A percentile compares a stretch with the other conserved stretches of the same genome.
Evolutionary conservation across 1,284 basidiomycete genomes (phyloP).

Genomic region (Austropuccinia psidii): DNA sequence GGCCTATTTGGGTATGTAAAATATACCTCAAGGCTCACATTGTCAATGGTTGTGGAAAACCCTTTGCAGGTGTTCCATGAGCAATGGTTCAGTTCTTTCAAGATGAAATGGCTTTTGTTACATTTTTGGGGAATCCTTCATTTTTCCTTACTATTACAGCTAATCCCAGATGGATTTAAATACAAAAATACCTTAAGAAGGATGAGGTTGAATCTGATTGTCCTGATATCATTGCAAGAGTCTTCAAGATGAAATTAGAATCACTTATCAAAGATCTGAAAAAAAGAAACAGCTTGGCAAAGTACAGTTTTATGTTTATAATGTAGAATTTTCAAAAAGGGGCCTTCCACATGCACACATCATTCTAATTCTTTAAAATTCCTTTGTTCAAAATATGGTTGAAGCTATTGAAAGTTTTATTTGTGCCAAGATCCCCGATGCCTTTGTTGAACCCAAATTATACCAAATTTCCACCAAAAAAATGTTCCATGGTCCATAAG

Average conservation of each 20-base stretch:
- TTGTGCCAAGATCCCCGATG: constrained; percentile 51
- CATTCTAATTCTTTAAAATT: constrained; percentile 44
- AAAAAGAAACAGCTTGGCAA: not conserved
- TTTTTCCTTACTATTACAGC: constrained; percentile 51
- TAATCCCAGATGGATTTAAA: constrained; percentile 50
- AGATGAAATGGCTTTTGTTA: constrained; percentile 48
- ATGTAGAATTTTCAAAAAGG: constrained; percentile 51
- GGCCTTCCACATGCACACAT: constrained; percentile 54
- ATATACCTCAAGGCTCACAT: too few relatives aligned
- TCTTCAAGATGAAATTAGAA: not conserved
- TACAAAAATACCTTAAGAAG: constrained; percentile 34
- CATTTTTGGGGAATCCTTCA: constrained; percentile 44
- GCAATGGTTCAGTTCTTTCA: constrained; percentile 49
- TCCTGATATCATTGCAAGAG: not conserved
- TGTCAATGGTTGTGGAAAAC: too few relatives aligned
- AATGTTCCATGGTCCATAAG: constrained; percentile 54
- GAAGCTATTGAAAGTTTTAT: constrained; percentile 50
- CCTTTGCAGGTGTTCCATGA: constrained; percentile 46
- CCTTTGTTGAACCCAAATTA: constrained; percentile 48
- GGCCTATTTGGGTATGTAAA: too few relatives aligned
- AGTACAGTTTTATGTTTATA: not conserved
- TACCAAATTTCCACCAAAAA: constrained; percentile 46
- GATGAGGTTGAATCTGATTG: not conserved
- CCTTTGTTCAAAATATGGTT: constrained; percentile 46
- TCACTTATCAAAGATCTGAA: not conserved